Base-by-base conservation (phyloP, 139 green algal genomes). In the Chlamydomonas urium region DNA sequence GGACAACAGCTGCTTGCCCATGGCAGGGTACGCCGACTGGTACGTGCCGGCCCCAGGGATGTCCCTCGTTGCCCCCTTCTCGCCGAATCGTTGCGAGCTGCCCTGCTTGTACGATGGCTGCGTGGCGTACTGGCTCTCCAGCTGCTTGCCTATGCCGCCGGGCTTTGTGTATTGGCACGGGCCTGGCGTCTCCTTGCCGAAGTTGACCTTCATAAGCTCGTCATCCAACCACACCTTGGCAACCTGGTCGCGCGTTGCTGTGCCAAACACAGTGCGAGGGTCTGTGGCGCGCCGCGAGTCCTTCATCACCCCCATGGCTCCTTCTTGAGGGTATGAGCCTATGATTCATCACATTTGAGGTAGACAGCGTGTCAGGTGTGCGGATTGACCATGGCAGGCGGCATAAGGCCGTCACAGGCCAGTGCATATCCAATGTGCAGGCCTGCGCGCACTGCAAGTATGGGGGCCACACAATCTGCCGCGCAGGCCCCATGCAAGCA, bases 171-270 rank as follows among this genome's bases (percentile, higher is more conserved):
- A 90, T 2, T 53, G 70, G 72, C 79, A 80, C 5, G 85, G 85
- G 2, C 77, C 76, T n/a, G 85, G 80, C 1, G 82, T 82, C 24
- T 79, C 17, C 38, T 56, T 63, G 38, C 69, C 57, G 35, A 29
- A 50, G 2, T 78, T 79, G 1, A 80, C 83, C 68, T 90, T 90
- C 79, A 87, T 85, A 19, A 90, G 66, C 66, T 87, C 80, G 14
- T 79, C 66, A 53, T 90, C 85, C 32, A 90, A 47, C 65, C 78
- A 88, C 32, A 88, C 81, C 71, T 86, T 87, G 48, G 71, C 63
- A 31, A 78, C 65, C 5, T 48, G 35, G 38, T 89, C 85, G 2
- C 85, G 67, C 2, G 81, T 87, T 5, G 82, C 74, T 14, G 56
- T 83, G 0, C 82, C 82, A 74, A 90, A 88, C n/a, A 88, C 76